Conservation (phyloP, 768 basidiomycete genomes). For the Tylopilus vinaceipallidus region DNA sequence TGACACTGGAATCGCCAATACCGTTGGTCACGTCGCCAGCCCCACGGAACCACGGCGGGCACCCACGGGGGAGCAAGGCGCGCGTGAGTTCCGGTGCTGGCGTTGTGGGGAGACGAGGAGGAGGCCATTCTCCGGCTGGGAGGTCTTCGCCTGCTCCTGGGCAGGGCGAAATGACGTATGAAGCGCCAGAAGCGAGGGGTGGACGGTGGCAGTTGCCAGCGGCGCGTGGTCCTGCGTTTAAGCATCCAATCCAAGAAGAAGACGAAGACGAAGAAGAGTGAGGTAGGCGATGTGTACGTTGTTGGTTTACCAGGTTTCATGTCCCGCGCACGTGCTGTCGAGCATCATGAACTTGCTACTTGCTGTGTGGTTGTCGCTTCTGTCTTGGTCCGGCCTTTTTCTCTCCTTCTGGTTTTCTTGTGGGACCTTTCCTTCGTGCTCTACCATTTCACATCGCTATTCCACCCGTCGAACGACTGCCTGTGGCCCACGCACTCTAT, state of each 20-base stretch:
- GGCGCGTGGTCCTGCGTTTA: constrained; percentile 68
- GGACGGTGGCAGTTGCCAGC: constrained; percentile 69
- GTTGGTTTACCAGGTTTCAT: constrained; percentile 7
- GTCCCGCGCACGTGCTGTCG: constrained; percentile 11
- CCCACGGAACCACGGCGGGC: constrained; percentile 44
- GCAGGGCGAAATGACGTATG: constrained; percentile 43
- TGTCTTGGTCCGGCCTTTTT: not conserved
- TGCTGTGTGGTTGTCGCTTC: constrained; percentile 4
- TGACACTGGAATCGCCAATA: constrained; percentile 37
- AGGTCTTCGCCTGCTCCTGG: constrained; percentile 57
- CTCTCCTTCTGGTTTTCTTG: constrained; percentile 3
- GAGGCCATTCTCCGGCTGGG: constrained; percentile 59
- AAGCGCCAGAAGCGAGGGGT: constrained; percentile 48
- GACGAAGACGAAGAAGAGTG: constrained; percentile 80
- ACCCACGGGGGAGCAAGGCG: constrained; percentile 35
- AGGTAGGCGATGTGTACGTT: constrained; percentile 8
- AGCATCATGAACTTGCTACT: constrained; percentile 10
- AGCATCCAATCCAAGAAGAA: constrained; percentile 76
- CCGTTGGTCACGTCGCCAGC: constrained; percentile 47
- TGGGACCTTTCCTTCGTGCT: not conserved
- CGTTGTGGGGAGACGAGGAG: constrained; percentile 40
- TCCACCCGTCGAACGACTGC: constrained; percentile 7
- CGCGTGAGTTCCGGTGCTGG: constrained; percentile 24
- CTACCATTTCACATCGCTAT: constrained; percentile 17
- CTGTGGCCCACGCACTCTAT: constrained; percentile 8